phyloP scores from a whole-genome alignment of 768 basidiomycete genomes.

The Porphyrellus cyaneotinctus region DNA sequence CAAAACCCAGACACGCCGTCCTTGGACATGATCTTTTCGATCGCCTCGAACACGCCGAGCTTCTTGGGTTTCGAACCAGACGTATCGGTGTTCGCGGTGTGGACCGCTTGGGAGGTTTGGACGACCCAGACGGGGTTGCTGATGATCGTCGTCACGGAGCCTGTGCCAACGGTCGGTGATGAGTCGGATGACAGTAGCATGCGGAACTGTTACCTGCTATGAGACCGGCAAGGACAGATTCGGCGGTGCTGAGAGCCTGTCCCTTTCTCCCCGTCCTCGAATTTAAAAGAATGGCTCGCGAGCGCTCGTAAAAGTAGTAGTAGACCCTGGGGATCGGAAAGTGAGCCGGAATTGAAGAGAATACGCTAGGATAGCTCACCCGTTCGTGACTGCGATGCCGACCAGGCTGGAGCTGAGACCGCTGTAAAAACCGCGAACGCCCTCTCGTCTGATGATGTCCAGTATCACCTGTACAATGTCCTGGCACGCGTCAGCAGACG shows the following conservation, averaged over 20 bases:
- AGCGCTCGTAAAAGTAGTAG: conserved; percentile 87
- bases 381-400: conserved; percentile 92
- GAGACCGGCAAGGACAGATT: conserved; percentile 84
- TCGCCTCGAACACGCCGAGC: conserved; percentile 62
- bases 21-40: conserved; percentile 63
- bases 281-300: conserved; percentile 53
- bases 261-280: conserved; percentile 51
- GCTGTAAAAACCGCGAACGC: conserved; percentile 78
- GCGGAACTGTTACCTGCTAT: conserved; percentile 61
- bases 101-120: conserved; percentile 84
- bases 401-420: conserved; percentile 82
- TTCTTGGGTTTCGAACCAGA: conserved; percentile 47
- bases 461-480: conserved; percentile 60
- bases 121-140: conserved; percentile 98
- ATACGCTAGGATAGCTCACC: conserved; percentile 42
- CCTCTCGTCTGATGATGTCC: conserved; percentile 82
- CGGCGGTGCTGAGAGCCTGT: conserved; percentile 66
- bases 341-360: not conserved
- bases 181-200: not conserved
- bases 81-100: conserved; percentile 39
- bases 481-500: conserved; percentile 34
- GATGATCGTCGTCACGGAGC: conserved; percentile 82
- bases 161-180: conserved; percentile 35
- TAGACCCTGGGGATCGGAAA: conserved; percentile 56
- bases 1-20: conserved; percentile 81